Conservation (phyloP, 768 basidiomycete genomes). For the Collybia mongolica region DNA sequence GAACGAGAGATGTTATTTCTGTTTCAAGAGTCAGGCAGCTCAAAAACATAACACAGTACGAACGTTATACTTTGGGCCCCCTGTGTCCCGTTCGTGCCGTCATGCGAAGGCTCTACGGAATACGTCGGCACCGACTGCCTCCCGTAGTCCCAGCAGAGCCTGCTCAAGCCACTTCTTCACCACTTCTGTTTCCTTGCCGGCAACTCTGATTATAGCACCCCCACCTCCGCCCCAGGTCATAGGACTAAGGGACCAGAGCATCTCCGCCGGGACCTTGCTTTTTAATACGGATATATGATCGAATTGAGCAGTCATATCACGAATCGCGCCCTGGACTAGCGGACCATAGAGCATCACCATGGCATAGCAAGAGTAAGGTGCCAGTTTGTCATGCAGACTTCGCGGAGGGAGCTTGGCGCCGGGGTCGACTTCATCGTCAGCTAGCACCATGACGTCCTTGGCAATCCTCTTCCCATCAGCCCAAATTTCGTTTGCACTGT, state of each 20-base stretch:
- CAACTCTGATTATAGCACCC: conserved; percentile 68
- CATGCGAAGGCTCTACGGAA: conserved; percentile 63
- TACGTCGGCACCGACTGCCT: conserved; percentile 59
- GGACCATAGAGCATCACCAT: conserved; percentile 82
- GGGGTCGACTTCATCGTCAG: conserved; percentile 33
- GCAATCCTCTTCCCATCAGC: conserved; percentile 63
- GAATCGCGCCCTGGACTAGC: conserved; percentile 43
- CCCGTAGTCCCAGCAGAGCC: conserved; percentile 48
- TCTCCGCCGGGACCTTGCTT: conserved; percentile 51
- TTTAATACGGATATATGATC: conserved; percentile 62
- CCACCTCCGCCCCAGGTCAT: conserved; percentile 36
- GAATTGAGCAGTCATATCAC: conserved; percentile 48
- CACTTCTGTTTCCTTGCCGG: conserved; percentile 73
- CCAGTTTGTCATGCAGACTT: conserved; percentile 57
- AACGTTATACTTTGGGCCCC: not conserved
- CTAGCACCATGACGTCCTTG: conserved; percentile 77
- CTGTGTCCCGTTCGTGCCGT: not conserved
- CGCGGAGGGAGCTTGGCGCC: conserved; percentile 33
- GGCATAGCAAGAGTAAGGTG: conserved; percentile 89
- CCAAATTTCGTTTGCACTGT: conserved; percentile 82
- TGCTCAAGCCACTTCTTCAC: conserved; percentile 70
- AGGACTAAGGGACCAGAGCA: conserved; percentile 82
- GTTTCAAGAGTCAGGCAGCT: no score
- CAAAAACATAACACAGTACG: no score
- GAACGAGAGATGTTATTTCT: no score